Conservation (phyloP, 2,329 filamentous ascomycete species). For the Fusarium sp. region DNA sequence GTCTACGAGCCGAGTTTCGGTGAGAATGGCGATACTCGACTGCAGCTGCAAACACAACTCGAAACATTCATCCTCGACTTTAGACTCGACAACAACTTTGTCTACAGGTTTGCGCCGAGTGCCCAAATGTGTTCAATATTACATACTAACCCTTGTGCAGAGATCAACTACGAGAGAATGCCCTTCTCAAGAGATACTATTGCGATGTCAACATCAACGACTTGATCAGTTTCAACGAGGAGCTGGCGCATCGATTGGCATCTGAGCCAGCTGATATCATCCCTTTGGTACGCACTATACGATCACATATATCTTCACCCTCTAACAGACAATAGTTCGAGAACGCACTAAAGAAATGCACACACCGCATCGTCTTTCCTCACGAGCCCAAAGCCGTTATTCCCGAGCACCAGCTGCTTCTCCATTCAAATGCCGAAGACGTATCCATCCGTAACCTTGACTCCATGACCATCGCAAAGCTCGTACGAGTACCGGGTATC, state of each 20-base stretch:
- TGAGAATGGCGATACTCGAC: constrained; percentile 77
- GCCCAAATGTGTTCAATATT: neutral
- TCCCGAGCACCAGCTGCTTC: constrained; percentile 92
- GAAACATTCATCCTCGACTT: constrained; percentile 95
- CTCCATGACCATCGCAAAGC: constrained; percentile 90
- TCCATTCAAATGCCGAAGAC: constrained; percentile 92
- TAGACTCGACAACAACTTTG: constrained; percentile 92
- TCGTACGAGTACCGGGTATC: constrained; percentile 97
- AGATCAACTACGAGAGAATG: constrained; percentile 96
- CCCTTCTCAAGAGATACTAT: constrained; percentile 92
- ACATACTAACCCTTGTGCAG: constrained; percentile 61
- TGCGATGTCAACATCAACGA: constrained; percentile 97
- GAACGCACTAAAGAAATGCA: constrained; percentile 88
- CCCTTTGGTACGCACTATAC: constrained; percentile 75
- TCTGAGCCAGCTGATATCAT: constrained; percentile 95
- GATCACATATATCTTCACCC: neutral
- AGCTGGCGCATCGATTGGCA: constrained; percentile 89
- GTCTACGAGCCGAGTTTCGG: constrained; percentile 80
- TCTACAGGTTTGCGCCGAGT: constrained; percentile 80
- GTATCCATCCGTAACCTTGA: constrained; percentile 95
- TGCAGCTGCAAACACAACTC: constrained; percentile 83
- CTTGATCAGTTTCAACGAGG: constrained; percentile 95
- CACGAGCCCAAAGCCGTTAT: constrained; percentile 76
- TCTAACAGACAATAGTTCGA: constrained; percentile 78
- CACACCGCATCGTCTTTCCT: constrained; percentile 93